phyloP scores from a whole-genome alignment of 495 filamentous ascomycete genomes.

The Aspergillus panamensis region DNA sequence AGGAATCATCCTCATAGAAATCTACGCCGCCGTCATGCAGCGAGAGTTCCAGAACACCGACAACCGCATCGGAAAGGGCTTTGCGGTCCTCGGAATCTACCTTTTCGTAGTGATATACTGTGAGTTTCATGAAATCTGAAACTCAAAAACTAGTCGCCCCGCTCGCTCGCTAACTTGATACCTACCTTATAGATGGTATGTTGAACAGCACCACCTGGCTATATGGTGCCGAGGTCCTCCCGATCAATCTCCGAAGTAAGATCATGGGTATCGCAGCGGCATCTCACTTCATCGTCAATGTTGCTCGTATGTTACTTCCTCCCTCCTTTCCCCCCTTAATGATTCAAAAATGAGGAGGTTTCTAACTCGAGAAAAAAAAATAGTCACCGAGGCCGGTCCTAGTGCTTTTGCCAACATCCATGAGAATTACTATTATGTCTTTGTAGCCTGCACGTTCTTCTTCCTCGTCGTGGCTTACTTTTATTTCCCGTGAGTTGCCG shows the following conservation, averaged over 20 bases:
- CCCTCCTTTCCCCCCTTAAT: too few species aligned
- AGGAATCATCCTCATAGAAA: constrained; percentile 52
- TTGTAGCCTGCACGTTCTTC: constrained; percentile 49
- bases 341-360: neutral
- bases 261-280: constrained; percentile 57
- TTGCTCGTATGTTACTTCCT: constrained; percentile 38
- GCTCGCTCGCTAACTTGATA: constrained; percentile 5
- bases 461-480: constrained; percentile 52
- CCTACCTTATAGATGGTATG: constrained; percentile 54
- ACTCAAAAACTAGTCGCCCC: neutral
- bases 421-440: constrained; percentile 61
- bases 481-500: constrained; percentile 49
- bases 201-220: constrained; percentile 60
- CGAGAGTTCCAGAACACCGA: constrained; percentile 51
- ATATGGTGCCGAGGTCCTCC: constrained; percentile 58
- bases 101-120: constrained; percentile 55
- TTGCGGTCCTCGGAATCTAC: constrained; percentile 58
- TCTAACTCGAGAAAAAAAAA: constrained; percentile 12
- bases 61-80: constrained; percentile 57
- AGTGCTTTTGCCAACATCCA: constrained; percentile 56
- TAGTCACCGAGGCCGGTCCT: constrained; percentile 57
- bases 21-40: constrained; percentile 60
- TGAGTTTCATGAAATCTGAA: constrained; percentile 26
- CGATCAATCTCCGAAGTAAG: constrained; percentile 54
- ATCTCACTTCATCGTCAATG: constrained; percentile 57